These are phyloP conservation scores for Hericium alpestre DNA, from an alignment of 768 basidiomycete genomes.

Conservation along the genomic window DNA sequence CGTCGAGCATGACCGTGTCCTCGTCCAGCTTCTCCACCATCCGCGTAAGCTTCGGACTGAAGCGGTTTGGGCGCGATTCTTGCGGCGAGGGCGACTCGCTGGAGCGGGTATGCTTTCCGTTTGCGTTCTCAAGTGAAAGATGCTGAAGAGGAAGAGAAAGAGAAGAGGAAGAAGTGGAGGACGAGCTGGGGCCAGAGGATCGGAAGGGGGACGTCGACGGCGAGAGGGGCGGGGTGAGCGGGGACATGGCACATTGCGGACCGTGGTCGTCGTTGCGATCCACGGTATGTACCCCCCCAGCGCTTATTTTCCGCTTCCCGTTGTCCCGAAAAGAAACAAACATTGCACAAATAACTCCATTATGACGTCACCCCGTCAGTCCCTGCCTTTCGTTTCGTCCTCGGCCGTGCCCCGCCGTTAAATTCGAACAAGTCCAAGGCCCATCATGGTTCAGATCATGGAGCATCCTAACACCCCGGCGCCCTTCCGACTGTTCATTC, in stretches of 20 bases:
- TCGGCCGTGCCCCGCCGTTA: not conserved
- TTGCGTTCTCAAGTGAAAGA: not conserved
- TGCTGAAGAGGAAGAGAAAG: slow-evolving; percentile 1
- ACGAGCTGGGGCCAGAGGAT: slow-evolving; percentile 1
- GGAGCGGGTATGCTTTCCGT: not conserved
- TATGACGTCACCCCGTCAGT: not conserved
- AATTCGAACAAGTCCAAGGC: too few relatives aligned
- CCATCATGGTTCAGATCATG: not conserved
- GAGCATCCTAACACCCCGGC: too few relatives aligned
- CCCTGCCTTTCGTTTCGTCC: not conserved
- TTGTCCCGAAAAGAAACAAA: not conserved
- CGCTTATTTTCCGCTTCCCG: not conserved
- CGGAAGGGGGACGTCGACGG: slow-evolving; percentile 7
- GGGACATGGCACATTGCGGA: slow-evolving; percentile 6
- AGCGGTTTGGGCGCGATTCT: not conserved
- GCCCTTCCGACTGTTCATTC: too few relatives aligned
- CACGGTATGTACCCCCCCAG: too few relatives aligned
- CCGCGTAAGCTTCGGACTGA: not conserved
- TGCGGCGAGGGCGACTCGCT: not conserved
- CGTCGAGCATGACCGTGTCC: slow-evolving; percentile 8
- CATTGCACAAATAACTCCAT: not conserved
- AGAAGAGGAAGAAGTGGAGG: slow-evolving; percentile 5
- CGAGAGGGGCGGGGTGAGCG: slow-evolving; percentile 9
- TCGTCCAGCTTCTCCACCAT: slow-evolving; percentile 4
- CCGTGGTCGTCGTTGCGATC: not conserved